Evolutionary conservation across 257 asterid species (phyloP), one percentile per base, ranked within the genome.

Genomic region (Craterostigma plantagineum): DNA sequence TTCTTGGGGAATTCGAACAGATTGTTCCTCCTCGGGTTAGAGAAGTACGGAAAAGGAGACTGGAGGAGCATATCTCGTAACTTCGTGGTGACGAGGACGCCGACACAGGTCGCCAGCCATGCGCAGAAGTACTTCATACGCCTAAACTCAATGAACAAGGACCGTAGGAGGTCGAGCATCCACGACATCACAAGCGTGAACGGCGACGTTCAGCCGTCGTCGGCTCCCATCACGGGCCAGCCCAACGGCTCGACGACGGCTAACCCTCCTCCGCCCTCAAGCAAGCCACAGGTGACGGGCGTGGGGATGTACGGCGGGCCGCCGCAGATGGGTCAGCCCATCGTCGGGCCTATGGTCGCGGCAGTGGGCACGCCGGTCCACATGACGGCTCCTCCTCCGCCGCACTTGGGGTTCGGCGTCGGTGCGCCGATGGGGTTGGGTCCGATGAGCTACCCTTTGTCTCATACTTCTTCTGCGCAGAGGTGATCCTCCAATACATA

Each of bases 81-180:
- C 55, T 81, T 71, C 48, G 93, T 86, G 34, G 82, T 81, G 55
- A 75, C 97, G 10, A 68, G 94, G 46, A 86, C 92, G 4, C 97
- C 94, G 12, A 86, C 94, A 0, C 97, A 86, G 62, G 94, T 86
- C 34, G 97, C 97, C 11, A 86, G 94, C 60, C 97, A 86, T 38
- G 93, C 97, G 1, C 97, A 86, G 51, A 86, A 86, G 59, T 86
- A 81, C 52, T 86, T 81, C 54, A 81, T 86, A 10, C 93, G 91
- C 42, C 48, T 86, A 47, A 81, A 78, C 68, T 81, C 97, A 0
- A 78, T 76, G 90, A 86, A 81, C 79, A 86, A 81, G 62, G 93
- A 86, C 35, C 62, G 92, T 48, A 65, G 94, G 42, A 65, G 97
- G 34, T 69, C 94, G 7, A 81, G 97, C 69, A 86, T 86, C 59